A percentile compares a stretch with the other conserved stretches of the same genome.
These are phyloP conservation scores for Ustilago bromivora DNA, from an alignment of 1,284 basidiomycete genomes.

Conservation along the genomic window DNA sequence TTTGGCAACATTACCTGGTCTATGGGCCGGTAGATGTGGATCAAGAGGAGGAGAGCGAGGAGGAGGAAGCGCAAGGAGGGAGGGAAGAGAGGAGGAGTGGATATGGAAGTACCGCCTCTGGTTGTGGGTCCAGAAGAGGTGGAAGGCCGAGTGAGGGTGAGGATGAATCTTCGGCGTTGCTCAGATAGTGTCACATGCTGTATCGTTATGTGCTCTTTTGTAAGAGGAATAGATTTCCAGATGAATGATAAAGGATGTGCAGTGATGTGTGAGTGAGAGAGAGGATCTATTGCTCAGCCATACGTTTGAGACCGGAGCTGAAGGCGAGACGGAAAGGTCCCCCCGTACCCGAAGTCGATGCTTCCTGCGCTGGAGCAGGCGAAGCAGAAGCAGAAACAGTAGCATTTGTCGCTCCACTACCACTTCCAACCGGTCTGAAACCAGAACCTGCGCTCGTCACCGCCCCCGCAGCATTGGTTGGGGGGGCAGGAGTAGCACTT, in stretches of 20 bases:
- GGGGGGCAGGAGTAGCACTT: conserved; percentile 39
- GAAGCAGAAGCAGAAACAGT: conserved; percentile 7
- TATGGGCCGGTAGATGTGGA: conserved; percentile 45
- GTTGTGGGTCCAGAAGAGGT: neutral
- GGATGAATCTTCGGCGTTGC: conserved; percentile 12
- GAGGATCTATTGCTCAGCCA: conserved; percentile 14
- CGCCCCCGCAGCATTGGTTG: neutral
- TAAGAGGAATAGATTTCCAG: neutral
- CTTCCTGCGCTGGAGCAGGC: neutral
- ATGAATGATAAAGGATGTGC: no score
- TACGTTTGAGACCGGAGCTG: conserved; percentile 28
- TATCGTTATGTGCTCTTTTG: neutral
- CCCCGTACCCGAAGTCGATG: neutral
- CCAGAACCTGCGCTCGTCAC: neutral
- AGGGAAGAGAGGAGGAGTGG: neutral
- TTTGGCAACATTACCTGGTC: conserved; percentile 70
- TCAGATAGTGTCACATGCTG: conserved; percentile 17
- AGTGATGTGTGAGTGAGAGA: neutral
- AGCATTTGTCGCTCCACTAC: conserved; percentile 3
- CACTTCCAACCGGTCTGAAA: conserved; percentile 15
- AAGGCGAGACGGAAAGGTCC: conserved; percentile 30
- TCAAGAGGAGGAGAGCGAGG: neutral
- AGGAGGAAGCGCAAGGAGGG: neutral
- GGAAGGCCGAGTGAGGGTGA: neutral
- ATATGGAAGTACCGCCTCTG: conserved; percentile 12